phyloP scores from a whole-genome alignment of 148 eudicot species.

The Pharnaceum exiguum region DNA sequence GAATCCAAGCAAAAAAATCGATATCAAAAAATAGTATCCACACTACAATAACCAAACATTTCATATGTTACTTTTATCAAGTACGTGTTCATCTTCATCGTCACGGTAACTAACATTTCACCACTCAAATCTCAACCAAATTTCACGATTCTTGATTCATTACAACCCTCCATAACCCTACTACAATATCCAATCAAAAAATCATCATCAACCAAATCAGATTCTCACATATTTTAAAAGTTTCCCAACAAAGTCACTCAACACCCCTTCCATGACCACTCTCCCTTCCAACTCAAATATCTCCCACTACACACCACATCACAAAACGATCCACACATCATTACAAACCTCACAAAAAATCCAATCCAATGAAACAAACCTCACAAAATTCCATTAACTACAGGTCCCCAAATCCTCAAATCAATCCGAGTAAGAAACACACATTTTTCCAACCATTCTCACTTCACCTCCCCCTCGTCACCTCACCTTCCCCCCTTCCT shows the following conservation, averaged over 20 bases:
- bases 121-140: constrained; percentile 18
- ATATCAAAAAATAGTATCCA: neutral
- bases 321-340: constrained; percentile 15
- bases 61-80: neutral
- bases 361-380: constrained; percentile 21
- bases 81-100: constrained; percentile 54
- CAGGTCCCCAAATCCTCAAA: constrained; percentile 17
- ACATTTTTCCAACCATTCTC: constrained; percentile 10
- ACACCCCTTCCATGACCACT: constrained; percentile 39
- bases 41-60: neutral
- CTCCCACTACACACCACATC: constrained; percentile 23
- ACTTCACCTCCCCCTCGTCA: neutral
- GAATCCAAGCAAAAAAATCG: neutral
- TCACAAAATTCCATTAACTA: constrained; percentile 13
- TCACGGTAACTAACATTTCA: constrained; percentile 4
- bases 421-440: constrained; percentile 45
- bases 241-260: constrained; percentile 22
- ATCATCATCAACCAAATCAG: too few relatives aligned
- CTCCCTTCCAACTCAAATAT: constrained; percentile 23
- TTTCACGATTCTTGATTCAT: constrained; percentile 23
- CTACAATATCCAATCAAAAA: neutral
- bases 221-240: too few relatives aligned
- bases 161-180: constrained; percentile 17
- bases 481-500: constrained; percentile 12
- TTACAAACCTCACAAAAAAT: constrained; percentile 43